Evolutionary conservation across 352 stramenopile genomes (phyloP).

Genomic region (Blastocystis hominis): DNA sequence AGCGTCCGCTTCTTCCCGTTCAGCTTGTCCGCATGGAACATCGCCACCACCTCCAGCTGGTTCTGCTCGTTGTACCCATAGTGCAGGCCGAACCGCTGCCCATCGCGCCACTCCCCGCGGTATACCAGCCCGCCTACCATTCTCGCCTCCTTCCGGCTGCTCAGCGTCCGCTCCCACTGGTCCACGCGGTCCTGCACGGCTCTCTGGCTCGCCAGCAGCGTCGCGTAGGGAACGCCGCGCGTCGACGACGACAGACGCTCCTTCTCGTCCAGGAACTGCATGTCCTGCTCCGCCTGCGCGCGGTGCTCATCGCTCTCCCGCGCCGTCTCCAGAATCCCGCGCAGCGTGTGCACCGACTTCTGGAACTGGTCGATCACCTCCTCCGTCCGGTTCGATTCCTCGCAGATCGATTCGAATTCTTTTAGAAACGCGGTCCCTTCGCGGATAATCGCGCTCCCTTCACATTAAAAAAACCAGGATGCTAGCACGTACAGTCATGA

Average conservation of each 20-base stretch:
- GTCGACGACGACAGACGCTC: neutral
- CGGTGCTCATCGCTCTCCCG: neutral
- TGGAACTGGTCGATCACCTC: neutral
- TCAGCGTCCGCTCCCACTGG: neutral
- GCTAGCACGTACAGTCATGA: slow-evolving; percentile 16
- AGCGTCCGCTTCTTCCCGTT: neutral
- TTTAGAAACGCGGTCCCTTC: neutral
- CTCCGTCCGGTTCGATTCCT: neutral
- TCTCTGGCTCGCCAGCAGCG: neutral
- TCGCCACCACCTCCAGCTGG: neutral
- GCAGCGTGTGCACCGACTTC: neutral
- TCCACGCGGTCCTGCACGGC: neutral
- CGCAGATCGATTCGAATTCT: neutral
- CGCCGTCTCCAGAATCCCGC: neutral
- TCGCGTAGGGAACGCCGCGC: neutral
- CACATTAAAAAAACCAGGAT: neutral
- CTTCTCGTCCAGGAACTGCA: neutral
- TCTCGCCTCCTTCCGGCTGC: neutral
- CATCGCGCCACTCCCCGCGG: neutral
- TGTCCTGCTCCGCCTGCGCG: neutral
- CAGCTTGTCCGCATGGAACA: neutral
- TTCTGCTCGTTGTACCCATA: neutral
- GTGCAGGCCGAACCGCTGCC: too few species aligned
- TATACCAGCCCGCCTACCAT: neutral
- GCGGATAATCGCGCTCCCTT: neutral